phyloP scores from a whole-genome alignment of 2,329 filamentous ascomycete genomes.

The Trichoderma sp. region DNA sequence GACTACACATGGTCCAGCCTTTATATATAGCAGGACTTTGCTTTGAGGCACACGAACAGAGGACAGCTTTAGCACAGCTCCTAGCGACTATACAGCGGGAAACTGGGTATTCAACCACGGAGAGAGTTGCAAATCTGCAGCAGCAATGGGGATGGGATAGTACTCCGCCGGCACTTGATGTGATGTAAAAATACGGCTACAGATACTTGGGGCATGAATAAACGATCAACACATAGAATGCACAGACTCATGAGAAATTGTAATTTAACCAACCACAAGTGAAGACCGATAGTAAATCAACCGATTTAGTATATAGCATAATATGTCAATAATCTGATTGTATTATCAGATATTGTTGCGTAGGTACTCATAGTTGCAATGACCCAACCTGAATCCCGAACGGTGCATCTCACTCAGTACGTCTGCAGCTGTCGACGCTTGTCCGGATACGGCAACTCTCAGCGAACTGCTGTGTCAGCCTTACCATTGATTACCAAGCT shows the following conservation, averaged over 20 bases:
- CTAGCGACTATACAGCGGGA: constrained; percentile 13
- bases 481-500: neutral
- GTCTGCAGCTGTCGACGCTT: neutral
- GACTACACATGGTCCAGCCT: constrained; percentile 21
- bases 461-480: neutral
- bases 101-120: constrained; percentile 19
- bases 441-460: neutral
- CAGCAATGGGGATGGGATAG: constrained; percentile 13
- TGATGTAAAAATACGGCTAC: neutral
- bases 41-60: constrained; percentile 20
- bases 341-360: neutral
- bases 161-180: constrained; percentile 1
- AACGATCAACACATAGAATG: neutral
- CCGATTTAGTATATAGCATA: too few species aligned
- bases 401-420: neutral
- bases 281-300: neutral
- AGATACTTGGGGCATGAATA: neutral
- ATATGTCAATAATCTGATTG: neutral
- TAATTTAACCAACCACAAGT: neutral
- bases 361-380: neutral
- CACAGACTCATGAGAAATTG: neutral
- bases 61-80: constrained; percentile 10
- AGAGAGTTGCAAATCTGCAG: constrained; percentile 6
- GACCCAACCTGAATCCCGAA: neutral
- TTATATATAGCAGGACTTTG: constrained; percentile 23